phyloP scores from a whole-genome alignment of 2,329 filamentous ascomycete genomes.

The Colletotrichum graminicola region DNA sequence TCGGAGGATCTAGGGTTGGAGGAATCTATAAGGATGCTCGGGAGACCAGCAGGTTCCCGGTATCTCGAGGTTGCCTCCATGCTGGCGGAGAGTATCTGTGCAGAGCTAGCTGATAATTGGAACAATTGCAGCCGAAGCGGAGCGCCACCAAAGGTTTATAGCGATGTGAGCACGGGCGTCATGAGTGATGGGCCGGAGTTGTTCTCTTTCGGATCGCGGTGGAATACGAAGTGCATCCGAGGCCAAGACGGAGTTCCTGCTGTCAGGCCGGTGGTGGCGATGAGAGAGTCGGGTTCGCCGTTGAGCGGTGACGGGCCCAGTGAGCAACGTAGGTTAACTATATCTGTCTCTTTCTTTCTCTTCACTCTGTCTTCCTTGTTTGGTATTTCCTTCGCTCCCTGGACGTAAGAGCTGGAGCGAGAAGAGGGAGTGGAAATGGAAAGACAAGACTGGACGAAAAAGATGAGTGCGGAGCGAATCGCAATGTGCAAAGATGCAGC shows the following conservation, averaged over 20 bases:
- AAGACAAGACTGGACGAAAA: constrained; percentile 28
- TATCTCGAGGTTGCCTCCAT: constrained; percentile 56
- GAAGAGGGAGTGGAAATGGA: constrained; percentile 14
- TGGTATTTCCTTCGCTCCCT: constrained; percentile 2
- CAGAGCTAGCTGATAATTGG: constrained; percentile 29
- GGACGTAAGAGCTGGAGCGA: constrained; percentile 1
- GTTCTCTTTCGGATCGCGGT: constrained; percentile 13
- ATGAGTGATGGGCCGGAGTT: constrained; percentile 32
- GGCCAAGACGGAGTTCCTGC: constrained; percentile 34
- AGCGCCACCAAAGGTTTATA: constrained; percentile 39
- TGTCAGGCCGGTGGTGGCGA: constrained; percentile 34
- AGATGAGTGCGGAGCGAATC: constrained; percentile 6
- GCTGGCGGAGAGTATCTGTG: constrained; percentile 35
- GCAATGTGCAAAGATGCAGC: constrained; percentile 9
- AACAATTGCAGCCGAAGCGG: constrained; percentile 35
- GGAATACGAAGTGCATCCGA: constrained; percentile 36
- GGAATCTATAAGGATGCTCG: constrained; percentile 53
- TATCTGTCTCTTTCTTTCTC: constrained; percentile 12
- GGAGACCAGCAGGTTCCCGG: constrained; percentile 50
- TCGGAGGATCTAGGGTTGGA: constrained; percentile 46
- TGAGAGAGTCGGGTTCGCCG: constrained; percentile 32
- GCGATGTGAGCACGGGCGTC: constrained; percentile 36
- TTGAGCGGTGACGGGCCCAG: constrained; percentile 14
- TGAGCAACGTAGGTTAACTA: constrained; percentile 21
- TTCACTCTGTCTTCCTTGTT: not conserved